Conservation (phyloP, 192 early-diverging fungal species). For the Martensiomyces pterosporus region DNA sequence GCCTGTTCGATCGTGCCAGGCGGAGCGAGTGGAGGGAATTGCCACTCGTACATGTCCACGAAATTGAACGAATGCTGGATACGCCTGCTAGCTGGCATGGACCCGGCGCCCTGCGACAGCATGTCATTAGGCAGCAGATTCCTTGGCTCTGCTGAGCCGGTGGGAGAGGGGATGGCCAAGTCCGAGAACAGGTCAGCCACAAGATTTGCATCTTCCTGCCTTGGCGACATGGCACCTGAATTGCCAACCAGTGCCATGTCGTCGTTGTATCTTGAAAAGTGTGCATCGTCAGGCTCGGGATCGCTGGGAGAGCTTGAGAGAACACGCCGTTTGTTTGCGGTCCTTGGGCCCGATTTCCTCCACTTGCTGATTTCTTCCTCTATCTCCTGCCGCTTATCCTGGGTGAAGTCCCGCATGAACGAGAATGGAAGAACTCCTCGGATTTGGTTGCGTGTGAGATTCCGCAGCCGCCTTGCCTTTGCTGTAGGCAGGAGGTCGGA, state of each 20-base stretch:
- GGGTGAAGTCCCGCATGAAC: constrained; percentile 36
- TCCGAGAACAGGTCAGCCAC: not conserved
- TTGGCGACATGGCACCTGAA: too few species aligned
- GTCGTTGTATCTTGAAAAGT: too few species aligned
- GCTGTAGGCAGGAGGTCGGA: constrained; percentile 12
- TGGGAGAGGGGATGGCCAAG: not conserved
- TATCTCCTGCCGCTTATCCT: constrained; percentile 13
- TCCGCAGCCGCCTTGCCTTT: constrained; percentile 11
- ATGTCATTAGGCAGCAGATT: too few species aligned
- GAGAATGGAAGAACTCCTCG: constrained; percentile 45
- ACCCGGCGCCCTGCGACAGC: too few species aligned
- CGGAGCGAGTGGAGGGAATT: constrained; percentile 27
- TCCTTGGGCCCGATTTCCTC: not conserved
- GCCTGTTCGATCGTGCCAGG: constrained; percentile 10
- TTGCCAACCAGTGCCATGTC: too few species aligned
- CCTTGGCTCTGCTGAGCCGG: not conserved
- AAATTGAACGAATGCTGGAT: constrained; percentile 27
- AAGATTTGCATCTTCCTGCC: not conserved
- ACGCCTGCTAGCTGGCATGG: not conserved
- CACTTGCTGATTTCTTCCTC: constrained; percentile 12
- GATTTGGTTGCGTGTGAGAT: constrained; percentile 33
- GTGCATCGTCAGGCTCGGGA: not conserved
- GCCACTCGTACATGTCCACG: constrained; percentile 44
- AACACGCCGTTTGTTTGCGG: not conserved
- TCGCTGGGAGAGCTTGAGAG: constrained; percentile 22